Evolutionary conservation across 2,329 filamentous ascomycete genomes (phyloP).

Genomic region (Stylonectria norvegica): DNA sequence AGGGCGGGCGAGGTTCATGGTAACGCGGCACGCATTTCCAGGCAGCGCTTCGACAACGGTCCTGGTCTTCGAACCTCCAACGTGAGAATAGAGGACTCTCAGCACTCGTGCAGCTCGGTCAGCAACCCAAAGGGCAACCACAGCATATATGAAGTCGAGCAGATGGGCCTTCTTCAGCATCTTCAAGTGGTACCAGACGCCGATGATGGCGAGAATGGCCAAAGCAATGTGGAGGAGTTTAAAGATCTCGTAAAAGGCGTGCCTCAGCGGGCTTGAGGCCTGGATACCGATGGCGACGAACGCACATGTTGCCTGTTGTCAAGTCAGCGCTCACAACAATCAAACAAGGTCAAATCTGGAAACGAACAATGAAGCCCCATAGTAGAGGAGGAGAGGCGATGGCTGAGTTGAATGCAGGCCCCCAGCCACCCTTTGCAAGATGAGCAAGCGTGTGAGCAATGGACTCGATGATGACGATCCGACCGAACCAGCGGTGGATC

Average conservation of each 20-base stretch:
- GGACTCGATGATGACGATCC: constrained; percentile 69
- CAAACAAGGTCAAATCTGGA: neutral
- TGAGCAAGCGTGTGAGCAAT: constrained; percentile 63
- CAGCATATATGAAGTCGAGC: constrained; percentile 56
- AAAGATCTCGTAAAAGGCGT: constrained; percentile 78
- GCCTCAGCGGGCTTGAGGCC: constrained; percentile 66
- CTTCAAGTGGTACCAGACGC: constrained; percentile 64
- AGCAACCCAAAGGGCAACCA: constrained; percentile 63
- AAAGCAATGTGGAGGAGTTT: constrained; percentile 67
- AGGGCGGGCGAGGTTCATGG: constrained; percentile 70
- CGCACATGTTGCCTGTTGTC: constrained; percentile 51
- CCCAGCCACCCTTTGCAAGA: constrained; percentile 52
- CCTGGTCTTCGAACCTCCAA: constrained; percentile 63
- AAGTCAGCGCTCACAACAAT: constrained; percentile 6
- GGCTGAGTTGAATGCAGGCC: constrained; percentile 31
- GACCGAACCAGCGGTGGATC: constrained; percentile 75
- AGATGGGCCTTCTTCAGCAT: constrained; percentile 47
- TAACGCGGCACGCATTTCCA: constrained; percentile 71
- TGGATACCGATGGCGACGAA: constrained; percentile 64
- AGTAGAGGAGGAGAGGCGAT: constrained; percentile 47
- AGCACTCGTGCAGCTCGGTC: constrained; percentile 61
- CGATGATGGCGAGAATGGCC: constrained; percentile 57
- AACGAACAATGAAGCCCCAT: constrained; percentile 61
- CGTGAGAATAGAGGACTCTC: constrained; percentile 62
- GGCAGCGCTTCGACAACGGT: constrained; percentile 73